Percentiles rank a stretch among this genome's conserved stretches.
Evolutionary conservation across 2,329 filamentous ascomycete genomes (phyloP).

Genomic region (Arachnopeziza araneosa): DNA sequence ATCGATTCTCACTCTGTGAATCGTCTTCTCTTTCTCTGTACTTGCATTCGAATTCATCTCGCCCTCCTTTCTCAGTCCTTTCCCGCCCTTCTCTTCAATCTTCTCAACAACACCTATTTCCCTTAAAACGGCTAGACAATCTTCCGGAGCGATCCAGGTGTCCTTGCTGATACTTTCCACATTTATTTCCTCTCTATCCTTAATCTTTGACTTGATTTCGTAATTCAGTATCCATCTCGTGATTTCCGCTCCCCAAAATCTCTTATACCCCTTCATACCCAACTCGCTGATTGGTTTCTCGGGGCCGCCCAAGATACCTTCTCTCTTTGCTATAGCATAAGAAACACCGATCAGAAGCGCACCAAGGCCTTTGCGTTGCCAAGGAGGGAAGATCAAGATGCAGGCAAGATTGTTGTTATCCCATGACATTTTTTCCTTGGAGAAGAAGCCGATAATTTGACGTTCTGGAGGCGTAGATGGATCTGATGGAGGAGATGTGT

Average conservation of each 20-base stretch:
- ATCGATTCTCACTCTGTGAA: conserved; percentile 47
- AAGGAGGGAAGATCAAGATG: conserved; percentile 92
- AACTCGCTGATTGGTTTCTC: conserved; percentile 90
- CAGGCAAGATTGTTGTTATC: conserved; percentile 97
- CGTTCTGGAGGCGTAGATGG: conserved; percentile 36
- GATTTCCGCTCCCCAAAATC: conserved; percentile 84
- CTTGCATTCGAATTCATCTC: conserved; percentile 33
- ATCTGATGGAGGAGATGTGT: conserved; percentile 50
- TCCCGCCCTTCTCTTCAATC: conserved; percentile 20
- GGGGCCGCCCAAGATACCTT: conserved; percentile 80
- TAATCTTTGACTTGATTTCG: conserved; percentile 21
- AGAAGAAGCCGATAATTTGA: conserved; percentile 91
- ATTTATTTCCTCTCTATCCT: conserved; percentile 44
- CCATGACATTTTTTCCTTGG: conserved; percentile 98
- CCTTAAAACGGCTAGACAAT: conserved; percentile 71
- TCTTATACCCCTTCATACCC: conserved; percentile 73
- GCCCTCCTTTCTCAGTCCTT: conserved; percentile 30
- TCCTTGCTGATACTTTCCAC: conserved; percentile 66
- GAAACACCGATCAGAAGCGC: conserved; percentile 86
- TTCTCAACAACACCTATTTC: conserved; percentile 71
- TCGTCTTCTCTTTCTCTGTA: conserved; percentile 35
- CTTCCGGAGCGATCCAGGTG: conserved; percentile 81
- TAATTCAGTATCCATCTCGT: conserved; percentile 56
- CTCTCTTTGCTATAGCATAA: conserved; percentile 83
- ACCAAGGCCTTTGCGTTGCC: conserved; percentile 85